Evolutionary conservation across 352 stramenopile genomes (phyloP), one percentile per base, ranked within the genome.

Genomic region (Globisporangium echinulatum): DNA sequence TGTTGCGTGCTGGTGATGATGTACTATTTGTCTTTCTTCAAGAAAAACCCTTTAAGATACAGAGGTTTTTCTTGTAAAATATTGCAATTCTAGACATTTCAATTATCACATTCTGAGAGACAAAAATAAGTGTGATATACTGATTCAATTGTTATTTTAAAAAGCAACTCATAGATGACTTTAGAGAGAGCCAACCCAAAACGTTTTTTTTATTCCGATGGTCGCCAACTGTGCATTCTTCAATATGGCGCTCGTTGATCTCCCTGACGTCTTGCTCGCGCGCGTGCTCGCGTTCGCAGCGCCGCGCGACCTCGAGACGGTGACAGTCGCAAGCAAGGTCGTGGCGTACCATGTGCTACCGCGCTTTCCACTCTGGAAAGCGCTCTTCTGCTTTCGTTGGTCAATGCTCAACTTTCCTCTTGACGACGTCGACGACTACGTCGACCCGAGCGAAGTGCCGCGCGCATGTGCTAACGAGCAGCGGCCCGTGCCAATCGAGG

Each of bases 311-410:
- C 63, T 91, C 3, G 81, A 91, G 54, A 71, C 75, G 8, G 8
- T 72, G 47, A 80, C 82, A 15, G 75, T 87, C 4, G 77, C 79
- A 37, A 82, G 70, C 39, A 65, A 65, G 43, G 43, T 65, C 17
- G 67, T 91, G 36, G 70, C 71, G 58, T 54, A 57, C 1, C 50
- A 79, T 15, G 77, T 89, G 42, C 33, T 91, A 14, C 73, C 72
- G 44, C 52, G 48, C n/a, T 89, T 83, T 40, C 70, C 79, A 11
- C 66, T 91, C 60, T 91, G 82, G 82, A 80, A 73, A 53, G 52
- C 64, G 52, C 69, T 89, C 36, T 91, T 91, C 53, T 69, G 63
- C 19, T 66, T 64, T 15, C 79, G 76, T 8, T 91, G 82, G 82
- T 69, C 73, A 9, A 62, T 63, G 59, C 70, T 87, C 37, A 91